A percentile compares a stretch with the other conserved stretches of the same genome.
Conservation (phyloP, 805 yeast species). For the Pichia heedii region DNA sequence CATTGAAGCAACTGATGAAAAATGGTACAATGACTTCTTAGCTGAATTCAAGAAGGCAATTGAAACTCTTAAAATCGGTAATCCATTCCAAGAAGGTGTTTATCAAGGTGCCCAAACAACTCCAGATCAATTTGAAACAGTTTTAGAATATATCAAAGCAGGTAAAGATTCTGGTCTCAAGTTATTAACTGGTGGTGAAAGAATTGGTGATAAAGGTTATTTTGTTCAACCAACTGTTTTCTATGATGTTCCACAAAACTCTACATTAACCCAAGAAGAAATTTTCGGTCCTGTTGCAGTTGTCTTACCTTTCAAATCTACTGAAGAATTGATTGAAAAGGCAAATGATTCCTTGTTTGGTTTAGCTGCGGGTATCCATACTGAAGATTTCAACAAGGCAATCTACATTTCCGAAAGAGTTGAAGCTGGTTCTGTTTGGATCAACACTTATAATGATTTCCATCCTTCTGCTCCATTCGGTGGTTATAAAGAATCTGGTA, state of each 20-base stretch:
- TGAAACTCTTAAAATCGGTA: conserved; percentile 58
- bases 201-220: conserved; percentile 57
- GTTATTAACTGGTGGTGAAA: conserved; percentile 62
- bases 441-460: conserved; percentile 74
- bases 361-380: conserved; percentile 75
- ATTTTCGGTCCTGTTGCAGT: conserved; percentile 78
- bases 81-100: conserved; percentile 59
- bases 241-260: conserved; percentile 53
- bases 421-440: conserved; percentile 73
- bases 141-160: conserved; percentile 53
- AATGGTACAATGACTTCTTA: conserved; percentile 48
- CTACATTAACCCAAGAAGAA: conserved; percentile 62
- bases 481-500: conserved; percentile 72
- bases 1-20: conserved; percentile 52
- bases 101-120: conserved; percentile 78
- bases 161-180: conserved; percentile 67
- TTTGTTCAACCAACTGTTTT: conserved; percentile 69
- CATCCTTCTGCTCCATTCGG: conserved; percentile 72
- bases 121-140: conserved; percentile 58
- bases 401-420: conserved; percentile 53
- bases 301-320: conserved; percentile 54
- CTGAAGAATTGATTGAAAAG: conserved; percentile 55
- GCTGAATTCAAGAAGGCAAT: conserved; percentile 49
- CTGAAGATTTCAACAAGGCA: conserved; percentile 53
- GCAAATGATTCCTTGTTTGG: conserved; percentile 72